Conservation (phyloP, 148 eudicot species). For the Cornus kousa region DNA sequence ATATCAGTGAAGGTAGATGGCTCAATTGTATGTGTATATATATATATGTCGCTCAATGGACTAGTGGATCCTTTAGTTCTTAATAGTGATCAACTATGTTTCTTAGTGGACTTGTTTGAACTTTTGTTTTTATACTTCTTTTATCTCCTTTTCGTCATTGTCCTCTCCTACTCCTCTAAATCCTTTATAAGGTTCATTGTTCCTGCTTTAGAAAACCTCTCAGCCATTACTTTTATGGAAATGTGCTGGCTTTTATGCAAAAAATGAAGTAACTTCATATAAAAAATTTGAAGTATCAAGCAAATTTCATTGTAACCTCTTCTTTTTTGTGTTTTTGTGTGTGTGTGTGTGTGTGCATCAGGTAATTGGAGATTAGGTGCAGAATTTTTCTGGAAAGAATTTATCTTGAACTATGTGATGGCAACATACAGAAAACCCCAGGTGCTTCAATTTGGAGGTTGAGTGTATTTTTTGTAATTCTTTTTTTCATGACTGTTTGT, state of each 20-base stretch:
- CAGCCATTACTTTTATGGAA: no score
- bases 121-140: no score
- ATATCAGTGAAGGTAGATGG: slow-evolving; percentile 48
- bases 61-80: no score
- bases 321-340: not conserved
- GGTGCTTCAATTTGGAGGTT: slow-evolving; percentile 36
- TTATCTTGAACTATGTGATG: slow-evolving; percentile 69
- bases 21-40: not conserved
- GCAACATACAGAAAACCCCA: slow-evolving; percentile 83
- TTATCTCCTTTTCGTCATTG: no score
- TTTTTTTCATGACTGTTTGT: not conserved
- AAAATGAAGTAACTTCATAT: not conserved
- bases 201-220: no score
- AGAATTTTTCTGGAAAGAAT: slow-evolving; percentile 58
- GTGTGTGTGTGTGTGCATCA: slow-evolving; percentile 24
- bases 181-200: no score
- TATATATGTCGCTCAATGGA: no score
- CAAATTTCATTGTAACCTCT: not conserved
- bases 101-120: no score
- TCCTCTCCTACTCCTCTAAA: no score
- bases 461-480: not conserved
- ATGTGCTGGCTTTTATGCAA: no score
- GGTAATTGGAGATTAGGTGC: slow-evolving; percentile 77
- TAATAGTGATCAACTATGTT: no score
- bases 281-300: not conserved